A percentile compares a stretch with the other conserved stretches of the same genome.
phyloP scores from a whole-genome alignment of 164 flowering plant genomes.

The Vitis cinerea region DNA sequence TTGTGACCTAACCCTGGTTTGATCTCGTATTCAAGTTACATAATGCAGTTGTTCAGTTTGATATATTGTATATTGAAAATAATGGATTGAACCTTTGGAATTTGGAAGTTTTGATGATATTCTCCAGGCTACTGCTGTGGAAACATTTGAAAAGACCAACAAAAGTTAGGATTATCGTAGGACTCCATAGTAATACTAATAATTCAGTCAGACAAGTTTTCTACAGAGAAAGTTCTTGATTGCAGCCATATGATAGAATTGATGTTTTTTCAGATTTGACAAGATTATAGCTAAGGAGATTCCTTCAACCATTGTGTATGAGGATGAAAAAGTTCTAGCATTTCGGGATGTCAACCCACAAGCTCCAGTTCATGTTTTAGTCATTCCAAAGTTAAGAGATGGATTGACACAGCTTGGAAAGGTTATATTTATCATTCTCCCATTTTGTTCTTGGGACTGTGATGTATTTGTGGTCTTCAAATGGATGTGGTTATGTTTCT shows the following conservation, averaged over 20 bases:
- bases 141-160: no score
- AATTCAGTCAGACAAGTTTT: no score
- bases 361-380: conserved; percentile 87
- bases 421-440: conserved; percentile 32
- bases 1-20: conserved; percentile 12
- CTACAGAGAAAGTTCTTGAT: no score
- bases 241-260: no score
- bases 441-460: background rate
- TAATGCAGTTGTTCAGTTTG: no score
- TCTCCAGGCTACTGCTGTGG: no score
- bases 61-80: no score
- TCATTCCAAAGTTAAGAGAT: conserved; percentile 86
- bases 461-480: background rate
- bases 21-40: conserved; percentile 8
- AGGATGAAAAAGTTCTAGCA: conserved; percentile 89
- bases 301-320: conserved; percentile 82
- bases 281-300: conserved; percentile 92
- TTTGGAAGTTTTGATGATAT: no score
- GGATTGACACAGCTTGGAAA: conserved; percentile 78
- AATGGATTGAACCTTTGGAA: no score
- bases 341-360: conserved; percentile 88
- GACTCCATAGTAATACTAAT: no score
- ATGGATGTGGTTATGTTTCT: background rate
- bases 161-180: no score
- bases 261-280: conserved; percentile 64